Conservation (phyloP, 495 filamentous ascomycete genomes). For the Elasticomyces elasticus region DNA sequence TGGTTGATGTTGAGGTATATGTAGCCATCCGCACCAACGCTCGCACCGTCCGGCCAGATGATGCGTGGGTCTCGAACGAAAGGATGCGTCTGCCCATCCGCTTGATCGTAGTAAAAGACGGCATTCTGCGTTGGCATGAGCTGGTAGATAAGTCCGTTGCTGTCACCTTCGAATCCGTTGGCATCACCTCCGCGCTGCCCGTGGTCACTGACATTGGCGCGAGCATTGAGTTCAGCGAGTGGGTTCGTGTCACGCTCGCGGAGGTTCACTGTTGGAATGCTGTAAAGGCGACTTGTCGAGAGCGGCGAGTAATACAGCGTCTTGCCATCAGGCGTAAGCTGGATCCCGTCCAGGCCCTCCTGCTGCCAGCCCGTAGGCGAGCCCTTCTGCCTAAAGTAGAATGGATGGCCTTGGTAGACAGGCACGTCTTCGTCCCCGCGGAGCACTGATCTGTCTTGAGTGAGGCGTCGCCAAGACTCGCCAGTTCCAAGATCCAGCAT, state of each 20-base stretch:
- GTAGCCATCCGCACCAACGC: slow-evolving; percentile 33
- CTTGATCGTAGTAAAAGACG: slow-evolving; percentile 31
- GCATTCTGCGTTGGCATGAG: slow-evolving; percentile 35
- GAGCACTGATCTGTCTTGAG: slow-evolving; percentile 31
- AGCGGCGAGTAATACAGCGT: slow-evolving; percentile 33
- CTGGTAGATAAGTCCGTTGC: slow-evolving; percentile 34
- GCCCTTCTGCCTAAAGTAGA: slow-evolving; percentile 24
- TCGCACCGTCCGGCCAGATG: slow-evolving; percentile 34
- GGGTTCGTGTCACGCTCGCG: slow-evolving; percentile 24
- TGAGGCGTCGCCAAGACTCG: slow-evolving; percentile 34
- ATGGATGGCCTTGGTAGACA: slow-evolving; percentile 30
- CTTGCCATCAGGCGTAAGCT: slow-evolving; percentile 32
- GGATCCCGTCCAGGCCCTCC: slow-evolving; percentile 34
- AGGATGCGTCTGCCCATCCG: slow-evolving; percentile 24
- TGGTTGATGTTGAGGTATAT: slow-evolving; percentile 39
- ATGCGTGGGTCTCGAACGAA: slow-evolving; percentile 37
- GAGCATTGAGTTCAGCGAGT: slow-evolving; percentile 31
- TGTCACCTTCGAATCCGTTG: slow-evolving; percentile 34
- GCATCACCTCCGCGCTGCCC: slow-evolving; percentile 34
- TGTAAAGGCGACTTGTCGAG: slow-evolving; percentile 30
- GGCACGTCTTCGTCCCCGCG: slow-evolving; percentile 28
- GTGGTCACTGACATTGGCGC: slow-evolving; percentile 30
- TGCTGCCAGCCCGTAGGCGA: slow-evolving; percentile 22
- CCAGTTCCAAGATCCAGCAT: slow-evolving; percentile 37
- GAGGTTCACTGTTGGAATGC: slow-evolving; percentile 28